Percentiles rank a stretch among this genome's conserved stretches.
These are phyloP conservation scores for Monilinia fructigena DNA, from an alignment of 2,329 filamentous ascomycete species.

Conservation along the genomic window DNA sequence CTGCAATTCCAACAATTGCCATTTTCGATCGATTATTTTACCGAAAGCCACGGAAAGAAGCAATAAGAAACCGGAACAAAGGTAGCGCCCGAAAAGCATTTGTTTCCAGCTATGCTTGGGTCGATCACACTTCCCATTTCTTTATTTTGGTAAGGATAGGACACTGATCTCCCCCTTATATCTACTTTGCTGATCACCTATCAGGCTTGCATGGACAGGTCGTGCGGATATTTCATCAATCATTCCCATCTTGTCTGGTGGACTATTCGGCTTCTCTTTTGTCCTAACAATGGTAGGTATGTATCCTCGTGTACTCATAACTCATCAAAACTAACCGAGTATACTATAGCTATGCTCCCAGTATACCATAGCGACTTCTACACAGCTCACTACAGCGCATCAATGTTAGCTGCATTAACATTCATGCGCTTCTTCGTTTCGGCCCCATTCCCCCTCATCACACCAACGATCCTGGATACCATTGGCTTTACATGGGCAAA, in stretches of 20 bases:
- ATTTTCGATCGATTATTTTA: slow-evolving; percentile 19
- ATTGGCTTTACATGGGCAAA: slow-evolving; percentile 47
- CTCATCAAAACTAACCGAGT: neutral
- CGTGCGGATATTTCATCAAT: slow-evolving; percentile 35
- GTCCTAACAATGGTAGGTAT: slow-evolving; percentile 54
- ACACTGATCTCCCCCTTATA: no score
- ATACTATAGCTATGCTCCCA: slow-evolving; percentile 3
- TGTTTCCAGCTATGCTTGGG: slow-evolving; percentile 57
- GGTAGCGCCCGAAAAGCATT: slow-evolving; percentile 53
- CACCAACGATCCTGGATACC: slow-evolving; percentile 49
- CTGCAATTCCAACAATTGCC: slow-evolving; percentile 14
- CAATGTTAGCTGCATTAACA: slow-evolving; percentile 14
- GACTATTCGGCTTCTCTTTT: slow-evolving; percentile 57
- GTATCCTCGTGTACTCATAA: neutral
- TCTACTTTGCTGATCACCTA: neutral
- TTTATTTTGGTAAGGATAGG: slow-evolving; percentile 41
- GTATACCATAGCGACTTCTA: slow-evolving; percentile 20
- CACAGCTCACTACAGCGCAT: slow-evolving; percentile 16
- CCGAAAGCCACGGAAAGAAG: slow-evolving; percentile 7
- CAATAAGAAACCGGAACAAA: neutral
- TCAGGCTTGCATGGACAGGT: slow-evolving; percentile 32
- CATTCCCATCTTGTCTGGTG: slow-evolving; percentile 35
- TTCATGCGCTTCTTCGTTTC: slow-evolving; percentile 33
- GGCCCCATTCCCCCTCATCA: slow-evolving; percentile 38
- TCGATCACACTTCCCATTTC: slow-evolving; percentile 34